Evolutionary conservation across 768 basidiomycete species (phyloP).

Genomic region (Kwoniella sp.): DNA sequence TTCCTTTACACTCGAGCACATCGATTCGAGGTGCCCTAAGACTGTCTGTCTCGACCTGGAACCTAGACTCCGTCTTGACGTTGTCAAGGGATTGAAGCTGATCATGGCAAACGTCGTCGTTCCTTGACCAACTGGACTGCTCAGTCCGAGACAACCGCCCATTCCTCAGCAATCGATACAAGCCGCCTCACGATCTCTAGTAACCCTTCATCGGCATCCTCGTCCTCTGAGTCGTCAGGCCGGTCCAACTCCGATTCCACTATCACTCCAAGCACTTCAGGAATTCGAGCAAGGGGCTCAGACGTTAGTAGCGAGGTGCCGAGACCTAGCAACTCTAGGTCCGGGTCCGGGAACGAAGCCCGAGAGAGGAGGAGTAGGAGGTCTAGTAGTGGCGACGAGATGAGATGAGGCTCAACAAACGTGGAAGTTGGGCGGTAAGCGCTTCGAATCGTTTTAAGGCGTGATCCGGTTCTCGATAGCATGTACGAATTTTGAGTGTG

Average conservation of each 20-base stretch:
- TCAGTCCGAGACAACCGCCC: conserved; percentile 34
- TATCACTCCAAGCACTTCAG: conserved; percentile 8
- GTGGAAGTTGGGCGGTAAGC: too few relatives aligned
- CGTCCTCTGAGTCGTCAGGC: conserved; percentile 13
- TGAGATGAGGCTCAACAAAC: neutral
- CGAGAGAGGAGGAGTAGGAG: conserved; percentile 7
- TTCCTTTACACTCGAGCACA: too few relatives aligned
- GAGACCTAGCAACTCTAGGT: neutral
- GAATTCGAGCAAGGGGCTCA: neutral
- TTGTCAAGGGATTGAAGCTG: too few relatives aligned
- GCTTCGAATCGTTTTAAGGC: too few relatives aligned
- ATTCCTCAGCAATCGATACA: conserved; percentile 21
- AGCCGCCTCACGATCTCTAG: conserved; percentile 17
- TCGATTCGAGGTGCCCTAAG: too few relatives aligned
- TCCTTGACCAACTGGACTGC: neutral
- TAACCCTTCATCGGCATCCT: neutral
- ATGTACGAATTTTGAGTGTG: too few relatives aligned
- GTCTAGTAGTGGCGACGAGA: neutral
- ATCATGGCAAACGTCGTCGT: too few relatives aligned
- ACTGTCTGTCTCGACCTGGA: too few relatives aligned
- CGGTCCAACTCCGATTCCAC: conserved; percentile 3
- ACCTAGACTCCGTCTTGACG: too few relatives aligned
- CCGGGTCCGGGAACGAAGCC: neutral
- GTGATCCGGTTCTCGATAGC: too few relatives aligned
- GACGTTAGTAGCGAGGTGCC: too few relatives aligned